Conservation (phyloP, 2,329 filamentous ascomycete species). For the Exophiala alcalophila region DNA sequence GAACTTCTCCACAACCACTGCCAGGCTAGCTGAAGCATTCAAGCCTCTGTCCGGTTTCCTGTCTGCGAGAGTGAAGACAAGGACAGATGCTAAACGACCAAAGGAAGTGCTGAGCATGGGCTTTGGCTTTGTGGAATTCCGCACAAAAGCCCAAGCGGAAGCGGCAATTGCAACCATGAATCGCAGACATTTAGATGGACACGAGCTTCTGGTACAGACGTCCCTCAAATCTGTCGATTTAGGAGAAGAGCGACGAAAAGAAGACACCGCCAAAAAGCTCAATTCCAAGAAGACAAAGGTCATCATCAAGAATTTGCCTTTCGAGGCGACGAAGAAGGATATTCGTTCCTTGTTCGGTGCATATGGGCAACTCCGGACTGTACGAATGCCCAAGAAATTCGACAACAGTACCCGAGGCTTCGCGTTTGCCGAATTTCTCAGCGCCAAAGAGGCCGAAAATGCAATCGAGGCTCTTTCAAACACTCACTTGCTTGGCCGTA, state of each 20-base stretch:
- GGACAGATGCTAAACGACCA: slow-evolving; percentile 84
- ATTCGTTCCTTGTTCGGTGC: slow-evolving; percentile 78
- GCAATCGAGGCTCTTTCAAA: slow-evolving; percentile 87
- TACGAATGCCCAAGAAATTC: slow-evolving; percentile 93
- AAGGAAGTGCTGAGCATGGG: slow-evolving; percentile 92
- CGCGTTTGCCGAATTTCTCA: slow-evolving; percentile 94
- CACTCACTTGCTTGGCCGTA: slow-evolving; percentile 87
- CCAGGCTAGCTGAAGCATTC: slow-evolving; percentile 73
- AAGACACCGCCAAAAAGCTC: slow-evolving; percentile 78
- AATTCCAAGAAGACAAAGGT: slow-evolving; percentile 81
- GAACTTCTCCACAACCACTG: slow-evolving; percentile 82
- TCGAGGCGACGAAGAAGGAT: slow-evolving; percentile 92
- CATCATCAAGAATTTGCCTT: slow-evolving; percentile 96
- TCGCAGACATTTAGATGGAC: slow-evolving; percentile 79
- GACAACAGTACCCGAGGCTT: slow-evolving; percentile 86
- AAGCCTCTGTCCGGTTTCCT: slow-evolving; percentile 80
- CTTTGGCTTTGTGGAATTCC: slow-evolving; percentile 92
- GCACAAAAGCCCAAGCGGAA: slow-evolving; percentile 70
- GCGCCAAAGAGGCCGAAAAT: slow-evolving; percentile 81
- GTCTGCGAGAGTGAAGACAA: slow-evolving; percentile 87
- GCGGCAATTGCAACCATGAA: slow-evolving; percentile 83
- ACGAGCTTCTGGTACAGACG: slow-evolving; percentile 78
- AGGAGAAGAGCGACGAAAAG: slow-evolving; percentile 77
- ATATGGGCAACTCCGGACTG: slow-evolving; percentile 87
- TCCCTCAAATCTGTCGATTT: slow-evolving; percentile 86